Evolutionary conservation across 345 rosid species (phyloP), one percentile per base, ranked within the genome.

Genomic region (Brassica napus): DNA sequence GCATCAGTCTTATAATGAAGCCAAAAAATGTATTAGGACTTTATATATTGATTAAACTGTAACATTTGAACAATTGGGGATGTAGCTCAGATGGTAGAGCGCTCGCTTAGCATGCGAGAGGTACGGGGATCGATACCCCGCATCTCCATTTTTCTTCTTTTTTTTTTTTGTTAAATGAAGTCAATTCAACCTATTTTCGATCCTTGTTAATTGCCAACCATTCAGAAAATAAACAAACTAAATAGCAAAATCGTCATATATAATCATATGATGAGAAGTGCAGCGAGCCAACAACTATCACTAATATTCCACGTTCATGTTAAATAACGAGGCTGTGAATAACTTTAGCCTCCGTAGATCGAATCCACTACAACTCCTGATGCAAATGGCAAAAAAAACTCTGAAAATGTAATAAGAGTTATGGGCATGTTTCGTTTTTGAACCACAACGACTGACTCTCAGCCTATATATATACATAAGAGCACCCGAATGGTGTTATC

Each of bases 61-160:
- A 11, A 44, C 52, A 4, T 0, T 11, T 11, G 0, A 44, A 11
- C 1, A 12, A 3, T 14, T 5, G 91, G 89, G 91, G 90, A 85
- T 87, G 90, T 87, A 88, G 92, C 92, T 93, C 93, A 91, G 90
- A 87, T 91, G 97, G 92, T 89, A 89, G 92, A 89, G 91, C 89
- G 90, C 93, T 89, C 88, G 92, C 91, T 89, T 91, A 87, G 90
- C 93, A 93, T 87, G 90, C 88, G 89, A 91, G 98, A 89, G 94
- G 90, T 79, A 86, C 88, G 82, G 91, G 92, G 90, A 86, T 88
- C 88, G 92, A 89, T 89, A 86, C 90, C 89, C 88, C 89, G 85
- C 94, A 86, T 92, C 90, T 88, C 90, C 93, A 89, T 5, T 32
- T 32, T 14, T 4, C 14, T 23, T n/a, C 63, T 12, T 5, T 5